These are phyloP conservation scores for Leccinum longicurvipes DNA, from an alignment of 768 basidiomycete species.

Conservation along the genomic window DNA sequence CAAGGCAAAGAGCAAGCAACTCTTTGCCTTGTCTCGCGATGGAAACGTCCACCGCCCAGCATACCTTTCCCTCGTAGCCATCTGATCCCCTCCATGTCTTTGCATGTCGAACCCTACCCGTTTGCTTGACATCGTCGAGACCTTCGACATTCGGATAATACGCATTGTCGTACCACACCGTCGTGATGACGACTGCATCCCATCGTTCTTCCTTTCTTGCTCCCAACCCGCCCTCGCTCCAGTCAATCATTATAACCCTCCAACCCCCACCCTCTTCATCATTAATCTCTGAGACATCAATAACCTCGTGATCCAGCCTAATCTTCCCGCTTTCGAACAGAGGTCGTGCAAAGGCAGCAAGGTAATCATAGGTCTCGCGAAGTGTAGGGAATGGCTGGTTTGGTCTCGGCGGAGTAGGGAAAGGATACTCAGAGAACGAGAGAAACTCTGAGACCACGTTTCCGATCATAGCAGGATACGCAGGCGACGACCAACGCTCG, in stretches of 20 bases:
- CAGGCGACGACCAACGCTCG: conserved; percentile 42
- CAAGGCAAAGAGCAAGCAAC: neutral
- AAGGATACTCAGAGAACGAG: conserved; percentile 29
- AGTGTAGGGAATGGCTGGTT: conserved; percentile 32
- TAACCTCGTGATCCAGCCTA: conserved; percentile 41
- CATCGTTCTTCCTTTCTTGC: conserved; percentile 36
- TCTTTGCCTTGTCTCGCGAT: neutral
- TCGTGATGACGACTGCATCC: conserved; percentile 49
- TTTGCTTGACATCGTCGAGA: conserved; percentile 34
- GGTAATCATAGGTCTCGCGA: conserved; percentile 26
- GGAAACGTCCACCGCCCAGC: neutral
- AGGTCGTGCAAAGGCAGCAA: conserved; percentile 25
- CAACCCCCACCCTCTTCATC: conserved; percentile 32
- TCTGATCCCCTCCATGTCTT: conserved; percentile 40
- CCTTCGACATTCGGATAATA: conserved; percentile 45
- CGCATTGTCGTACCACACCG: conserved; percentile 44
- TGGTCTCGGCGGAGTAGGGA: conserved; percentile 21
- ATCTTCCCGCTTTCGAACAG: conserved; percentile 31
- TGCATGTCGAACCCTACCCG: conserved; percentile 41
- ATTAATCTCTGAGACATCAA: conserved; percentile 35
- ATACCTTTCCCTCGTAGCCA: conserved; percentile 35
- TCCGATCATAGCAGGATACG: conserved; percentile 47
- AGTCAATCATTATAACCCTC: conserved; percentile 38
- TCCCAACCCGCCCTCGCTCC: conserved; percentile 26
- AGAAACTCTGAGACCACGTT: conserved; percentile 46